Base-by-base conservation (phyloP, 345 rosid species). In the Trapa bicornis region DNA sequence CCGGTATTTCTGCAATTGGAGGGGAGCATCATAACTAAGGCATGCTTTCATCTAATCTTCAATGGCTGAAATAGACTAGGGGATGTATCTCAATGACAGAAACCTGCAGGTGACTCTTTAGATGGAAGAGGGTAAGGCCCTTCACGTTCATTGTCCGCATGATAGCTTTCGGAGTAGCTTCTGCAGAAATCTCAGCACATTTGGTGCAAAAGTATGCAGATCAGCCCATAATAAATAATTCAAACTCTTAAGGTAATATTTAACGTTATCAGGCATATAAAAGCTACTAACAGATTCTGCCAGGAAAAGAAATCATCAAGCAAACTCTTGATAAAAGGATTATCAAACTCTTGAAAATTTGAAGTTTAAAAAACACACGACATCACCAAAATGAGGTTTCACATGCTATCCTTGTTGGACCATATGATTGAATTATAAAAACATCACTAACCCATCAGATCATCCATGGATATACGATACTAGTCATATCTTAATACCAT, bases 21-120 rank as follows among this genome's bases (percentile, higher is more conserved):
- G 43, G 6, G 52, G 53, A 39, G 56, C 56, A 22, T 54, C 33
- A 54, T 6, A n/a, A 6, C 4, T 13, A 13, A 1, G 17, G 17
- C 60, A 22, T 2, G 4, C 5, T 7, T 29, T 54, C 33, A 13
- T n/a, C 33, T 54, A n/a, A n/a, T 6, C 60, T 54, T 17, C 35
- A 54, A 54, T 17, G 33, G 60, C 60, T 54, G 35, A 54, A 54
- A 14, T 5, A 6, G 29, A 54, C 43, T 1, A 54, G 60, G n/a
- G 60, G 60, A 22, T 3, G 29, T 16, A n/a, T 17, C 22, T n/a
- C 60, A 54, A 54, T 3, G 39, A 65, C 61, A 65, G 36, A 61
- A 68, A 90, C 97, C 97, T 91, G 96, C 65, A 91, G 96, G 77
- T 89, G 96, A 76, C 94, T 87, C 84, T 91, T 91, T 68, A 91